phyloP scores from a whole-genome alignment of 768 basidiomycete genomes.

The Suillus sp. region DNA sequence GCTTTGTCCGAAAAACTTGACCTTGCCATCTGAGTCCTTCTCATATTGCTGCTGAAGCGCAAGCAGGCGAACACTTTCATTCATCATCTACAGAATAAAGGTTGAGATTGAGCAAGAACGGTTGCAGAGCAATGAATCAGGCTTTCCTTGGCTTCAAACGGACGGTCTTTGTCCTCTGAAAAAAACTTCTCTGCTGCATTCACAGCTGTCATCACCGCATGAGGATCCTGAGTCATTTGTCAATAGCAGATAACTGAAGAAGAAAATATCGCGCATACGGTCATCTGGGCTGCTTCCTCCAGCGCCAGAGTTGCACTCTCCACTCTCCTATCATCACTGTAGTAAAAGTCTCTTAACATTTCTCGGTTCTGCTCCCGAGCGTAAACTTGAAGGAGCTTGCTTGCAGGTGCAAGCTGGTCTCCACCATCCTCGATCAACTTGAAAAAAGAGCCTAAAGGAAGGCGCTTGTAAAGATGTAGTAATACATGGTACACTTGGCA shows the following conservation, averaged over 20 bases:
- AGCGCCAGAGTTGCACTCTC: slow-evolving; percentile 91
- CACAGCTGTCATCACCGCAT: slow-evolving; percentile 68
- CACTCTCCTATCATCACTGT: slow-evolving; percentile 92
- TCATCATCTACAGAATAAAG: slow-evolving; percentile 70
- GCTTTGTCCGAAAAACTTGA: slow-evolving; percentile 79
- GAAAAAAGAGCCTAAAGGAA: slow-evolving; percentile 92
- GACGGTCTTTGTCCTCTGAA: slow-evolving; percentile 88
- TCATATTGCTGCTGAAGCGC: slow-evolving; percentile 85
- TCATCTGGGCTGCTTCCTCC: slow-evolving; percentile 73
- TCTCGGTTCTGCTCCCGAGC: slow-evolving; percentile 88
- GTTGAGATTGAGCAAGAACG: background rate
- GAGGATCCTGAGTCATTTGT: slow-evolving; percentile 59
- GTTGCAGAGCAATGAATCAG: background rate
- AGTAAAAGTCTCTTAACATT: slow-evolving; percentile 95
- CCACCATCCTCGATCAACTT: slow-evolving; percentile 92
- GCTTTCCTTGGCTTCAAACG: slow-evolving; percentile 86
- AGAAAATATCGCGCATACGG: slow-evolving; percentile 43
- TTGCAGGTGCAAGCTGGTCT: slow-evolving; percentile 68
- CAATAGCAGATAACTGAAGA: background rate
- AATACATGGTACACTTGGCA: slow-evolving; percentile 88
- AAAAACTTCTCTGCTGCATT: slow-evolving; percentile 91
- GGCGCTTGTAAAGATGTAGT: slow-evolving; percentile 79
- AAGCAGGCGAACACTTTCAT: slow-evolving; percentile 80
- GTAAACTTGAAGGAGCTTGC: slow-evolving; percentile 83
- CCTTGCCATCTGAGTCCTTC: slow-evolving; percentile 77